These are phyloP conservation scores for Rhodamnia argentea DNA, from an alignment of 345 rosid species.

Conservation along the genomic window DNA sequence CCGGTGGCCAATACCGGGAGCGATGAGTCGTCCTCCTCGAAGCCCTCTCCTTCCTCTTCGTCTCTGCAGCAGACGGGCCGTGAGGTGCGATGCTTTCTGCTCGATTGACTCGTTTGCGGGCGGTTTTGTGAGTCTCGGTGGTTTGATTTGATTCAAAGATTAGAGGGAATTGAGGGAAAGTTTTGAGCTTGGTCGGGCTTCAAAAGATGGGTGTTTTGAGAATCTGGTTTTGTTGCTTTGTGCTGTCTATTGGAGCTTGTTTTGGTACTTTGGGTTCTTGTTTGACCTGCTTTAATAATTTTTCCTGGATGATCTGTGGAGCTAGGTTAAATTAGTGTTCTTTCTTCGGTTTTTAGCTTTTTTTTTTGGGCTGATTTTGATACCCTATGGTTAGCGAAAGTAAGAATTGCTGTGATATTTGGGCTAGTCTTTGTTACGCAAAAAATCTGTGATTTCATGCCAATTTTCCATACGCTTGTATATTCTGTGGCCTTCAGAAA, in stretches of 20 bases:
- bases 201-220: not conserved
- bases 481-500: not conserved
- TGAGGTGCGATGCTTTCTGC: constrained; percentile 34
- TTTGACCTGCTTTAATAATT: not conserved
- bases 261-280: not conserved
- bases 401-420: not conserved
- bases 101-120: not conserved
- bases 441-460: not conserved
- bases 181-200: not conserved
- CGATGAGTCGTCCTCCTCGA: constrained; percentile 29
- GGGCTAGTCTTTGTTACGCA: not conserved
- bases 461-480: not conserved
- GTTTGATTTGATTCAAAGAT: not conserved
- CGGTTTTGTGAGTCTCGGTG: not conserved
- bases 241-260: not conserved
- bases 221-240: not conserved
- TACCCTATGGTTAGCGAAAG: not conserved
- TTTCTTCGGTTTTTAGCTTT: not conserved
- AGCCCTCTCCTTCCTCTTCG: constrained; percentile 63
- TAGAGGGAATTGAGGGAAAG: not conserved
- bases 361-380: not conserved
- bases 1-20: constrained; percentile 53
- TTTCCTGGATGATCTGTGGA: not conserved
- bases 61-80: constrained; percentile 73
- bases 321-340: not conserved